Percentiles rank a stretch among this genome's conserved stretches.
phyloP scores from a whole-genome alignment of 352 stramenopile genomes.

The Phytophthora quininea region DNA sequence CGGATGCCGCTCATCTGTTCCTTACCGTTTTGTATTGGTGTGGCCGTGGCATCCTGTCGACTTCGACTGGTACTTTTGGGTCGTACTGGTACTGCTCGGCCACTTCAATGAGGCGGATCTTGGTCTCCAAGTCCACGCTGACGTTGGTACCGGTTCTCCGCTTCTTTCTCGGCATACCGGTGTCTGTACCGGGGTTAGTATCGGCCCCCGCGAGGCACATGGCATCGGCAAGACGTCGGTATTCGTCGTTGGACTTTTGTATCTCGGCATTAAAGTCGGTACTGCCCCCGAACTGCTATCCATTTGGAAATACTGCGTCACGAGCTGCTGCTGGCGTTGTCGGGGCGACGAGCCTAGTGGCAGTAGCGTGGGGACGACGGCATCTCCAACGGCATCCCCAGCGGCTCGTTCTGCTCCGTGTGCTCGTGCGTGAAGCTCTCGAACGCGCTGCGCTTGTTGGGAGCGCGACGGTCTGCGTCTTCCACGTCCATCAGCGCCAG shows the following conservation, averaged over 20 bases:
- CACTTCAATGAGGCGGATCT: constrained; percentile 85
- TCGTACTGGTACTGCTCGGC: constrained; percentile 86
- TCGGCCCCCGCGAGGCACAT: constrained; percentile 26
- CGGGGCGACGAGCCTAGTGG: constrained; percentile 44
- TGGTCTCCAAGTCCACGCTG: constrained; percentile 84
- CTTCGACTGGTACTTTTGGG: constrained; percentile 51
- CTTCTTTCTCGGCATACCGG: constrained; percentile 41
- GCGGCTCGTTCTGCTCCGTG: constrained; percentile 12
- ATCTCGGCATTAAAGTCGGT: constrained; percentile 53
- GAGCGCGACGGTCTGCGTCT: constrained; percentile 21
- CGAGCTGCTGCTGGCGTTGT: constrained; percentile 27
- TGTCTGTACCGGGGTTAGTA: constrained; percentile 11
- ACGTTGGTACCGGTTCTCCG: constrained; percentile 65
- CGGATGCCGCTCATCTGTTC: constrained; percentile 79
- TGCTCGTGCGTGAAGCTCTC: constrained; percentile 31
- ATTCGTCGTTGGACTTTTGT: constrained; percentile 53
- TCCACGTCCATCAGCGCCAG: constrained; percentile 48
- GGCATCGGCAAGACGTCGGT: constrained; percentile 46
- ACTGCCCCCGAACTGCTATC: constrained; percentile 13
- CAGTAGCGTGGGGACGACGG: constrained; percentile 51
- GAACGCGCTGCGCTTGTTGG: constrained; percentile 14
- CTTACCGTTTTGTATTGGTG: constrained; percentile 21
- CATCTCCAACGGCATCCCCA: constrained; percentile 44
- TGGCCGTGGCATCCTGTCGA: constrained; percentile 34
- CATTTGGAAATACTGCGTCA: constrained; percentile 54